These are phyloP conservation scores for Oxytropis ochrocephala DNA, from an alignment of 306 rosid genomes.

Conservation along the genomic window DNA sequence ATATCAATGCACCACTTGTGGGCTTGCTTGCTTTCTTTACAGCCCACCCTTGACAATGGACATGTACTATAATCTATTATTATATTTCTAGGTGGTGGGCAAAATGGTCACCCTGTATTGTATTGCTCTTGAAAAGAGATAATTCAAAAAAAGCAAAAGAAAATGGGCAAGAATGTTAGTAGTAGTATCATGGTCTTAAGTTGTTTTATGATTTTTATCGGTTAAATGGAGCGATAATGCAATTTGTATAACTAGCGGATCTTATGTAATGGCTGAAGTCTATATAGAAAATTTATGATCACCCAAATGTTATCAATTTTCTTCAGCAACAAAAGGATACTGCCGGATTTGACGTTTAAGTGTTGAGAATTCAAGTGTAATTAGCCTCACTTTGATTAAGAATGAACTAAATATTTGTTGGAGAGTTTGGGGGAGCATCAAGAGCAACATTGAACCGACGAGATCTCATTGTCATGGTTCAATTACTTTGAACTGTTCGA, in stretches of 20 bases:
- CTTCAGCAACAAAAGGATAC: neutral
- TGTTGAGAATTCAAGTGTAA: too few relatives aligned
- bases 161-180: constrained; percentile 6
- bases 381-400: too few relatives aligned
- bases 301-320: neutral
- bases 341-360: neutral
- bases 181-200: constrained; percentile 8
- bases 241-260: constrained; percentile 13
- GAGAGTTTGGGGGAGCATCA: too few relatives aligned
- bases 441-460: too few relatives aligned
- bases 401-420: too few relatives aligned
- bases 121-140: neutral
- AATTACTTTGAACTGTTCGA: too few relatives aligned
- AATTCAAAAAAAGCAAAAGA: neutral
- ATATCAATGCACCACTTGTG: constrained; percentile 80
- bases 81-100: constrained; percentile 33
- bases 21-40: constrained; percentile 87
- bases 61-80: neutral
- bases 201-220: neutral
- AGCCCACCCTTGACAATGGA: constrained; percentile 52
- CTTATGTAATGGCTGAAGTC: constrained; percentile 17
- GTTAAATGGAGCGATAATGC: constrained; percentile 17
- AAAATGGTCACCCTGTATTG: constrained; percentile 39
- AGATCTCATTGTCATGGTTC: too few relatives aligned
- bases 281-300: neutral